Evolutionary conservation across 1,284 basidiomycete genomes (phyloP), one percentile per base, ranked within the genome.

Genomic region (Papiliotrema terrestris): DNA sequence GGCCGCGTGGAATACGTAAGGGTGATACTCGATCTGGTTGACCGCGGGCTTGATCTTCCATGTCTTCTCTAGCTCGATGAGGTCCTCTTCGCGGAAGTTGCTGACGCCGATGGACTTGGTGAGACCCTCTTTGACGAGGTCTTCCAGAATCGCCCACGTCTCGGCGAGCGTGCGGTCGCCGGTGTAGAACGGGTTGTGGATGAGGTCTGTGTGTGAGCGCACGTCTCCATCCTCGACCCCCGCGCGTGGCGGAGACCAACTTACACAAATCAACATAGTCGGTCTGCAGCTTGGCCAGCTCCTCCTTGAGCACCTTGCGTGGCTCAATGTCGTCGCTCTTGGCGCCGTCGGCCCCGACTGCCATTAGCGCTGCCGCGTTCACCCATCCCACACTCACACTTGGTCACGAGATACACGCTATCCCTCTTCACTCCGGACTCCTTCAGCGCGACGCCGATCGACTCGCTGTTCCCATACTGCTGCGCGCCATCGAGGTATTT

Each of bases 1-100:
- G 72, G 6, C 81, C 79, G 62, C 83, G 81, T 73, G 70, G 78
- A 82, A 85, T 42, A 89, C 77, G 71, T 91, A 89, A 4, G 90
- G 88, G 69, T 93, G 88, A 55, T 85, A 83, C 71, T 92, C 89
- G 53, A 92, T 84, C 87, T 86, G 91, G 70, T 93, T 92, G 14
- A 89, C 83, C 3, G 84, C 83, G 0, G 90, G 89, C 3, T 80
- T 63, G 38, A 88, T 73, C 26, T 78, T 23, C 83, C 75, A 76
- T 25, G 74, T 80, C 35, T 81, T 79, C 26, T 88, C 67, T 38
- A 91, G 77, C 50, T 82, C 81, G 57, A 84, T 74, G 43, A 93
- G 74, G 61, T 92, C 81, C 56, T 83, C 77, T 19, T 85, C 79
- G 17, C 79, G 81, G 73, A 87, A 92, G 78, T 94, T 94, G 52